Evolutionary conservation across 805 yeast genomes (phyloP).

Genomic region (Suhomyces sp.): DNA sequence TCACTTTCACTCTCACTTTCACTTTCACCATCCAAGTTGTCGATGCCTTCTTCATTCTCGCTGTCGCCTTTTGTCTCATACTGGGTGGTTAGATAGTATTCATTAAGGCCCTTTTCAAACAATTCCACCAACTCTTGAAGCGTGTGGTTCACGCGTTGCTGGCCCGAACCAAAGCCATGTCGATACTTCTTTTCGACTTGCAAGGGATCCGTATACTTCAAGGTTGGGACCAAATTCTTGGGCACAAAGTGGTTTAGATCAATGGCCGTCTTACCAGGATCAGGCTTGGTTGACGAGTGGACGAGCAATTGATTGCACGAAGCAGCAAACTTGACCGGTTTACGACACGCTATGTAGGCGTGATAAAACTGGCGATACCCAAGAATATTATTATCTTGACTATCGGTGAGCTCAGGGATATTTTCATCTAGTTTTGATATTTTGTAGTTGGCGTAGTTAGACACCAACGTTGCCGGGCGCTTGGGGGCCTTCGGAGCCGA

Average conservation of each 20-base stretch:
- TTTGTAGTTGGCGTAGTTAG: no score
- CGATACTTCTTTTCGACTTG: slow-evolving; percentile 58
- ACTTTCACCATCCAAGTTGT: no score
- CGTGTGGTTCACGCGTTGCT: slow-evolving; percentile 49
- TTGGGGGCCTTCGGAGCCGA: no score
- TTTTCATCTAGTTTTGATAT: no score
- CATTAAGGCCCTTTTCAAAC: slow-evolving; percentile 42
- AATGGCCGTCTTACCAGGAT: neutral
- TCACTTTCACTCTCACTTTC: slow-evolving; percentile 3
- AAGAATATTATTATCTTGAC: no score
- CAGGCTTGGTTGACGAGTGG: neutral
- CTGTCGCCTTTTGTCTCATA: slow-evolving; percentile 30
- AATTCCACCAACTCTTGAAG: slow-evolving; percentile 48
- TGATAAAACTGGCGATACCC: no score
- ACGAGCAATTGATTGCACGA: neutral
- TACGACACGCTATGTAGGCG: slow-evolving; percentile 40
- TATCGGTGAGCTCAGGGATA: no score
- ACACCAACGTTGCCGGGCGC: no score
- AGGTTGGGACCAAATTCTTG: slow-evolving; percentile 31
- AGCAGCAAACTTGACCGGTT: slow-evolving; percentile 47
- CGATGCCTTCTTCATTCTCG: slow-evolving; percentile 15
- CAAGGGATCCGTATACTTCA: slow-evolving; percentile 37
- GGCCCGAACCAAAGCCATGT: slow-evolving; percentile 72
- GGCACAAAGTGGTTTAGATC: slow-evolving; percentile 6
- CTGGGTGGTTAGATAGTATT: slow-evolving; percentile 68